Evolutionary conservation across 169 alveolate genomes (phyloP).

Genomic region (Theileria equi): DNA sequence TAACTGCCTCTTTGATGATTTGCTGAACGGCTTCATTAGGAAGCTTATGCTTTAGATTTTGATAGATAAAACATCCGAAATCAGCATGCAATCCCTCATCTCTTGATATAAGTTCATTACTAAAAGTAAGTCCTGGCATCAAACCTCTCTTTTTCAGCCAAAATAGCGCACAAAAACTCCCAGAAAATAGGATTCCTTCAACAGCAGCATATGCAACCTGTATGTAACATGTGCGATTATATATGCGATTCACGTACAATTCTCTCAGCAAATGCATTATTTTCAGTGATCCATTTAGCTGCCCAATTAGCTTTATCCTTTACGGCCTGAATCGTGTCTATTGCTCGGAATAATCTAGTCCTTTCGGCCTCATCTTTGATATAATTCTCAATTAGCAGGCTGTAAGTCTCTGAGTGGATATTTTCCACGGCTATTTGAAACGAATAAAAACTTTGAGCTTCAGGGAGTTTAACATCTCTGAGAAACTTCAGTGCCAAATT

Average conservation of each 20-base stretch:
- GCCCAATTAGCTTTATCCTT: conserved; percentile 97
- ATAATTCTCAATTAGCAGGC: conserved; percentile 87
- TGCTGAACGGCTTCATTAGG: conserved; percentile 88
- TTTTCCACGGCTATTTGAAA: conserved; percentile 98
- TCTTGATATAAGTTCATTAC: conserved; percentile 95
- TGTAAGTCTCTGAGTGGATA: conserved; percentile 96
- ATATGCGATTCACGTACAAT: conserved; percentile 70
- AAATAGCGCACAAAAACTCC: conserved; percentile 96
- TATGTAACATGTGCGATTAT: neutral
- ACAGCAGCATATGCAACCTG: conserved; percentile 90
- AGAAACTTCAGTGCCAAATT: conserved; percentile 93
- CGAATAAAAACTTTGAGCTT: conserved; percentile 96
- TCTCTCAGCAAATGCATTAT: conserved; percentile 93
- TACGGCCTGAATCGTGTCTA: conserved; percentile 90
- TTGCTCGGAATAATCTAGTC: conserved; percentile 90
- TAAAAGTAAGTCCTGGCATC: conserved; percentile 95
- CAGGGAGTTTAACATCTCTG: conserved; percentile 94
- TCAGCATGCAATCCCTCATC: conserved; percentile 99
- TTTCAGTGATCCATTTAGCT: conserved; percentile 92
- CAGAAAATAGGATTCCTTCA: conserved; percentile 97
- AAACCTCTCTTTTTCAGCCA: conserved; percentile 97
- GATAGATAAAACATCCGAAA: conserved; percentile 94
- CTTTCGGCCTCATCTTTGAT: conserved; percentile 90
- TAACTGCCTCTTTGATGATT: conserved; percentile 95
- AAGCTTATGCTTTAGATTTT: conserved; percentile 84